These are phyloP conservation scores for Linderina pennispora DNA, from an alignment of 192 early-diverging fungal genomes.

Conservation along the genomic window DNA sequence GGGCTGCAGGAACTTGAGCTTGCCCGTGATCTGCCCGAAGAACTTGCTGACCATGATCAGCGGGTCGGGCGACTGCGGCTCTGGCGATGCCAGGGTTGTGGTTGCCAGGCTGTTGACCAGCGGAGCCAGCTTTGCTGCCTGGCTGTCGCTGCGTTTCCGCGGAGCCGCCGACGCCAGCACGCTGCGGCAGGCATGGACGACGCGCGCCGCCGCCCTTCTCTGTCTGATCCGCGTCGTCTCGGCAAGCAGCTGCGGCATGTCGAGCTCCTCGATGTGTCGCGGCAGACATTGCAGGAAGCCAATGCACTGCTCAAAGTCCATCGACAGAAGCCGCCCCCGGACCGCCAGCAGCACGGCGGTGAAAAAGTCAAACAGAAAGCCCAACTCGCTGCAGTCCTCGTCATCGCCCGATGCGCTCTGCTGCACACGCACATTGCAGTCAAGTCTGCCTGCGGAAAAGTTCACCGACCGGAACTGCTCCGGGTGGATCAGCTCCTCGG, in stretches of 20 bases:
- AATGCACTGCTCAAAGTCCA: conserved; percentile 51
- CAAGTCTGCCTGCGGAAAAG: conserved; percentile 19
- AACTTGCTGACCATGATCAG: neutral
- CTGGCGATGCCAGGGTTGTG: too few relatives aligned
- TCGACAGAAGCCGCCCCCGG: conserved; percentile 48
- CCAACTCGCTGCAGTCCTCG: conserved; percentile 33
- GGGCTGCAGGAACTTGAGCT: neutral
- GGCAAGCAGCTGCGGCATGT: conserved; percentile 3
- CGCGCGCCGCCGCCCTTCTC: neutral
- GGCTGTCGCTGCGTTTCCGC: neutral
- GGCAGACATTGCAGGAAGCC: conserved; percentile 52
- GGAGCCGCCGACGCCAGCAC: conserved; percentile 2
- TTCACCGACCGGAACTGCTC: neutral
- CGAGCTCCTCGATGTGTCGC: conserved; percentile 28
- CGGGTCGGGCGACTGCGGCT: neutral
- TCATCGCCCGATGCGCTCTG: conserved; percentile 25
- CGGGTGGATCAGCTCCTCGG: neutral
- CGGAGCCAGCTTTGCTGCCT: neutral
- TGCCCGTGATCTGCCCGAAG: conserved; percentile 4
- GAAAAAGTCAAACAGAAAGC: conserved; percentile 69
- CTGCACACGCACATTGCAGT: conserved; percentile 9
- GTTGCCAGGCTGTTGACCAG: neutral
- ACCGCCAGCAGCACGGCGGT: conserved; percentile 68
- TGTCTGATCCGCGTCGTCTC: neutral
- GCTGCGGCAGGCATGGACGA: conserved; percentile 5